Percentiles rank a stretch among this genome's conserved stretches.
Conservation (phyloP, 495 filamentous ascomycete genomes). For the Aspergillus cavernicola region DNA sequence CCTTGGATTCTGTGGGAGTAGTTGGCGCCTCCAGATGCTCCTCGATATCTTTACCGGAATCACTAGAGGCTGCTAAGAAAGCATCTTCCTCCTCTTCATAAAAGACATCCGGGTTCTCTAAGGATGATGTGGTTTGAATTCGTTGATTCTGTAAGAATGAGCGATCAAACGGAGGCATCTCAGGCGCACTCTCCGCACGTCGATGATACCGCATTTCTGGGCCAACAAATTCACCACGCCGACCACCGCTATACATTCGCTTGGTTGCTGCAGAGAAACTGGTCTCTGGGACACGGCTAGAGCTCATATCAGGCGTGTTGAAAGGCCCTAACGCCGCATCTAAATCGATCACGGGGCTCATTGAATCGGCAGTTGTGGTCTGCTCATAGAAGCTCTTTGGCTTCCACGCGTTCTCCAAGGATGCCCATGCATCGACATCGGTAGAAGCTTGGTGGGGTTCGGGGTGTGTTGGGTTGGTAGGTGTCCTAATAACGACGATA, state of each 20-base stretch:
- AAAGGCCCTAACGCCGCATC: slow-evolving; percentile 95
- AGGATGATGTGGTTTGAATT: slow-evolving; percentile 62
- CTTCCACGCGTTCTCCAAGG: slow-evolving; percentile 44
- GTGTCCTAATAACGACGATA: slow-evolving; percentile 46
- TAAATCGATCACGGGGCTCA: slow-evolving; percentile 84
- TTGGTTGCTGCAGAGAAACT: slow-evolving; percentile 60
- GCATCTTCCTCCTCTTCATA: slow-evolving; percentile 94
- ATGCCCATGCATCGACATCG: slow-evolving; percentile 24
- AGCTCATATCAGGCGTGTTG: slow-evolving; percentile 64
- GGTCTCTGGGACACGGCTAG: slow-evolving; percentile 45
- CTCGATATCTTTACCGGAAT: slow-evolving; percentile 26
- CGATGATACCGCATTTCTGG: slow-evolving; percentile 88
- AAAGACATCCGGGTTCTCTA: slow-evolving; percentile 80
- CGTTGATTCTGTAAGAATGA: slow-evolving; percentile 59
- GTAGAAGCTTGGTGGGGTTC: slow-evolving; percentile 21
- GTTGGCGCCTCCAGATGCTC: slow-evolving; percentile 6
- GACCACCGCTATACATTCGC: slow-evolving; percentile 84
- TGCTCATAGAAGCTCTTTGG: slow-evolving; percentile 46
- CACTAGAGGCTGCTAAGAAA: slow-evolving; percentile 40
- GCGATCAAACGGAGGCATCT: slow-evolving; percentile 77
- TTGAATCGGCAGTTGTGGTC: slow-evolving; percentile 50
- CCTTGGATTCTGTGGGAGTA: slow-evolving; percentile 8
- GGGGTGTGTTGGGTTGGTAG: slow-evolving; percentile 34
- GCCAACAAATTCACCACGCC: slow-evolving; percentile 65
- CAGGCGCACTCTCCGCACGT: slow-evolving; percentile 87